A percentile compares a stretch with the other conserved stretches of the same genome.
Conservation (phyloP, 306 rosid genomes). For the Pyrus betulifolia region DNA sequence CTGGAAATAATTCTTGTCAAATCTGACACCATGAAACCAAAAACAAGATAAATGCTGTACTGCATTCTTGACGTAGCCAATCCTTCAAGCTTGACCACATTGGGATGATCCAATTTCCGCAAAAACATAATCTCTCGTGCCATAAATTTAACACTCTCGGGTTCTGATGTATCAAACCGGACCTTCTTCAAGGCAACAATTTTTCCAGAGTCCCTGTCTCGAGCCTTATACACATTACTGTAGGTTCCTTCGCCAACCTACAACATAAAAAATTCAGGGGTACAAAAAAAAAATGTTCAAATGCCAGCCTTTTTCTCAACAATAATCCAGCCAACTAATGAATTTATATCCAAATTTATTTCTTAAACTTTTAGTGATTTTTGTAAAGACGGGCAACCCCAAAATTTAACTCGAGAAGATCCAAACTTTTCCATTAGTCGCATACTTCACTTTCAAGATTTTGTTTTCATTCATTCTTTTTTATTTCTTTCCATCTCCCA, state of each 20-base stretch:
- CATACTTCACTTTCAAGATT: background rate
- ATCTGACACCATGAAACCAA: slow-evolving; percentile 90
- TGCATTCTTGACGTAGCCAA: slow-evolving; percentile 94
- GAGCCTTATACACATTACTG: slow-evolving; percentile 92
- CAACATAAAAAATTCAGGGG: slow-evolving; percentile 12
- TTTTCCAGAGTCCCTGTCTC: slow-evolving; percentile 63
- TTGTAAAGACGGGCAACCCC: background rate
- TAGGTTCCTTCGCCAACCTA: slow-evolving; percentile 98
- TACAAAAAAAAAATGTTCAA: background rate
- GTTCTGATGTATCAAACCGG: slow-evolving; percentile 68
- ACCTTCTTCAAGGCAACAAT: slow-evolving; percentile 89
- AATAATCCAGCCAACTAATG: background rate
- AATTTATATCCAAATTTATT: background rate
- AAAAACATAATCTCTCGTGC: slow-evolving; percentile 78
- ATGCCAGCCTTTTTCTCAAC: background rate
- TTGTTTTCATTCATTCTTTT: no score
- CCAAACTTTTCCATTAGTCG: background rate
- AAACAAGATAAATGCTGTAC: slow-evolving; percentile 79
- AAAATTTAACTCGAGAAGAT: background rate
- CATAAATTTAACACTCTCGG: slow-evolving; percentile 87
- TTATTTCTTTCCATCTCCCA: no score
- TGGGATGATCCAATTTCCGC: slow-evolving; percentile 79
- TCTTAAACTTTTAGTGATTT: background rate
- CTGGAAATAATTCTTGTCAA: slow-evolving; percentile 54
- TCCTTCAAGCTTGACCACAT: slow-evolving; percentile 75